Percentiles rank a stretch among this genome's conserved stretches.
Evolutionary conservation across 2,329 filamentous ascomycete species (phyloP).

Genomic region (Gliomastix tumulicola): DNA sequence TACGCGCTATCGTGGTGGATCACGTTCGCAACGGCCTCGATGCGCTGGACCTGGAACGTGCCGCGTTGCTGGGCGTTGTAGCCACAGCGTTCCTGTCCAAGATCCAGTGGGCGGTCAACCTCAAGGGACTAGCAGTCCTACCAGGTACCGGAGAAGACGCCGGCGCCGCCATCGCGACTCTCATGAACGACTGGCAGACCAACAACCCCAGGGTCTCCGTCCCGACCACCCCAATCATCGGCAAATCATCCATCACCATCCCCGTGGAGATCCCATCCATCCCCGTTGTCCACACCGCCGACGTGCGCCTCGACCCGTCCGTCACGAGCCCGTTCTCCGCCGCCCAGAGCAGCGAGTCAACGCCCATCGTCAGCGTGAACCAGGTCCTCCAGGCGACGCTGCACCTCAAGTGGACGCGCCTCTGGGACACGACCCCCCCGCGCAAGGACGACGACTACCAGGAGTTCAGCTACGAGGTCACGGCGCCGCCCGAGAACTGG

Average conservation of each 20-base stretch:
- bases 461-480: slow-evolving; percentile 79
- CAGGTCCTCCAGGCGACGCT: slow-evolving; percentile 59
- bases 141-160: slow-evolving; percentile 24
- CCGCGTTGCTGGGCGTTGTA: slow-evolving; percentile 44
- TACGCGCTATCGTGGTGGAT: slow-evolving; percentile 34
- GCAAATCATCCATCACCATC: slow-evolving; percentile 66
- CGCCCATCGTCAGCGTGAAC: slow-evolving; percentile 49
- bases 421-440: slow-evolving; percentile 45
- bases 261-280: slow-evolving; percentile 84
- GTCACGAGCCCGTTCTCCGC: slow-evolving; percentile 20
- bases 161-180: slow-evolving; percentile 12
- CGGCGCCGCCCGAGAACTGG: slow-evolving; percentile 69
- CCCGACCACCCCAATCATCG: slow-evolving; percentile 11
- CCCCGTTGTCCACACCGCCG: slow-evolving; percentile 74
- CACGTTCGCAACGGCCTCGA: slow-evolving; percentile 37
- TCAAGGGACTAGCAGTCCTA: slow-evolving; percentile 40
- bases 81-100: slow-evolving; percentile 38
- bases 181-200: slow-evolving; percentile 25
- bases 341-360: slow-evolving; percentile 16
- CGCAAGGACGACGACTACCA: slow-evolving; percentile 44
- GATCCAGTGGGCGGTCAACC: slow-evolving; percentile 39
- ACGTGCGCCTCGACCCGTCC: slow-evolving; percentile 44
- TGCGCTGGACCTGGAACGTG: slow-evolving; percentile 46
- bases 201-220: slow-evolving; percentile 17
- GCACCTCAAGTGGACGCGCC: slow-evolving; percentile 53